A percentile compares a stretch with the other conserved stretches of the same genome.
Evolutionary conservation across 371 early-diverging fungal species (phyloP).

Genomic region (Cokeromyces recurvatus): DNA sequence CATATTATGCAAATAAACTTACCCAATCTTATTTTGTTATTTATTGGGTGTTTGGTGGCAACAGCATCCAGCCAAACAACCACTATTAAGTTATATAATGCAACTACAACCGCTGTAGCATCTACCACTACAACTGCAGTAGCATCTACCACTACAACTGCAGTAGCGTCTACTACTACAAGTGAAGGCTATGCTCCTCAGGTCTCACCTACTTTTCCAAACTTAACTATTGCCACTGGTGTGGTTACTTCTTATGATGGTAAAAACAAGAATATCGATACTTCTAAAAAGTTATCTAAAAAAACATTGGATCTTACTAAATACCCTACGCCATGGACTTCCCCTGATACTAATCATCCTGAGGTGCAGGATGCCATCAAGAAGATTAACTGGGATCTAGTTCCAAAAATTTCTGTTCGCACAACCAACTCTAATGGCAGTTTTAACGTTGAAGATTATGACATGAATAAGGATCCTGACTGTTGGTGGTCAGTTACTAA

Average conservation of each 20-base stretch:
- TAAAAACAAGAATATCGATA: background rate
- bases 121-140: no score
- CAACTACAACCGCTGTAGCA: no score
- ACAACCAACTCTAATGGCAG: background rate
- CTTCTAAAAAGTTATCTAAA: conserved; percentile 3
- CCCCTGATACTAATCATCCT: conserved; percentile 24
- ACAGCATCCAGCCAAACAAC: background rate
- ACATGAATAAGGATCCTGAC: conserved; percentile 13
- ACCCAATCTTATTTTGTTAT: no score
- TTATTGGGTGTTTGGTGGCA: no score
- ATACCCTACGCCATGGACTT: conserved; percentile 35
- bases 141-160: no score
- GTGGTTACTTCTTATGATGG: background rate
- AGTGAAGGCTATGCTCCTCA: background rate
- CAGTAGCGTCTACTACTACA: no score
- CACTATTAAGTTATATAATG: conserved; percentile 18
- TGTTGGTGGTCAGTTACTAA: conserved; percentile 26
- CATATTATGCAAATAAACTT: no score
- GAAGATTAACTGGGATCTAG: conserved; percentile 37
- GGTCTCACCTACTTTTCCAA: conserved; percentile 4
- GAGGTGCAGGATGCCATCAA: conserved; percentile 31
- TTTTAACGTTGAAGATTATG: conserved; percentile 9
- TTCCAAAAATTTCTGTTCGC: conserved; percentile 30
- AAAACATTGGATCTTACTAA: conserved; percentile 1
- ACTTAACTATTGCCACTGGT: background rate